Conservation (phyloP, 495 filamentous ascomycete genomes). For the Daldinia childiae region DNA sequence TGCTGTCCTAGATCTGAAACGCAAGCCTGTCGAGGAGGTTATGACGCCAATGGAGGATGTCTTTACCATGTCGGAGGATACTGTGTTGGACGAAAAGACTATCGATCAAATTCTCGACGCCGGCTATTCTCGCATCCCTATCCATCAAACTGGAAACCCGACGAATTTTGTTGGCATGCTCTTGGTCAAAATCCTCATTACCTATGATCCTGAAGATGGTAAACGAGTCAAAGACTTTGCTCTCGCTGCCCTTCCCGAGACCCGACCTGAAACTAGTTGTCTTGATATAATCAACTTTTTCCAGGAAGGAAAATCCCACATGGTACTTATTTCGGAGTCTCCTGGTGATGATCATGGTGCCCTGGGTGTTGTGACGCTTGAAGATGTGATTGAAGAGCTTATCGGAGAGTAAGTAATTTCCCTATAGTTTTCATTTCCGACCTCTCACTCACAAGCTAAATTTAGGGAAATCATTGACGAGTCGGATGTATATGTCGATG, state of each 20-base stretch:
- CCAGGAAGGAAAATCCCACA: conserved; percentile 98
- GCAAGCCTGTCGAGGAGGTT: conserved; percentile 91
- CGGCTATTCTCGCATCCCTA: conserved; percentile 95
- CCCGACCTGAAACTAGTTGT: conserved; percentile 92
- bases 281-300: conserved; percentile 99
- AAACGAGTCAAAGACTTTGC: conserved; percentile 87
- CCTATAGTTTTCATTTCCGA: background rate
- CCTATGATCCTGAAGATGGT: conserved; percentile 94
- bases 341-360: conserved; percentile 90
- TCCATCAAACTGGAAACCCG: conserved; percentile 83
- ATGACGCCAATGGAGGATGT: conserved; percentile 99
- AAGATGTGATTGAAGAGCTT: conserved; percentile 97
- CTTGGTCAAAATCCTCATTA: conserved; percentile 97
- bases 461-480: conserved; percentile 78
- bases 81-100: conserved; percentile 86
- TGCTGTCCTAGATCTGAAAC: conserved; percentile 94
- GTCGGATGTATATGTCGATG: conserved; percentile 95
- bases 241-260: conserved; percentile 93
- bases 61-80: conserved; percentile 93
- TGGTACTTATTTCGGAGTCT: conserved; percentile 93
- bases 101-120: conserved; percentile 93
- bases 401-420: conserved; percentile 87
- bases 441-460: conserved; percentile 33
- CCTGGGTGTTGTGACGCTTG: conserved; percentile 90
- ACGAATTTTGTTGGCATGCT: conserved; percentile 97